Conservation (phyloP, 2,329 filamentous ascomycete genomes). For the Verticillium nonalfalfae region DNA sequence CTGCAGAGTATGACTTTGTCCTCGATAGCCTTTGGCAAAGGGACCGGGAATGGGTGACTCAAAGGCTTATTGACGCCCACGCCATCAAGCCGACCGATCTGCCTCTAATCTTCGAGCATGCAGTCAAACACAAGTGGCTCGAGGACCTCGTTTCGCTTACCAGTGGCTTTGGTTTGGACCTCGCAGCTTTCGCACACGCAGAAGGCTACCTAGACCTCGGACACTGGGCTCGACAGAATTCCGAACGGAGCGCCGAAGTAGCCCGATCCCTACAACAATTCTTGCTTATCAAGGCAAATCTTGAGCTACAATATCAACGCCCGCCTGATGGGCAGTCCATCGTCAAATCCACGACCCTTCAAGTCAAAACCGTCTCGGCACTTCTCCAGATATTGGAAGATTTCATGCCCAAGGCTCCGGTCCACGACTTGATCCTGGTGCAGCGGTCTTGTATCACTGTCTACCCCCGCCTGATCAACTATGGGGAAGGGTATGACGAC, state of each 20-base stretch:
- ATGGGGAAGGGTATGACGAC: slow-evolving; percentile 85
- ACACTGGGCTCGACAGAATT: slow-evolving; percentile 70
- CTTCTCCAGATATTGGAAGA: slow-evolving; percentile 76
- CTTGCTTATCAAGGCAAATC: slow-evolving; percentile 73
- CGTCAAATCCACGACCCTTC: slow-evolving; percentile 60
- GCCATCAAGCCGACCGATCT: slow-evolving; percentile 58
- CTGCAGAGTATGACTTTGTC: slow-evolving; percentile 78
- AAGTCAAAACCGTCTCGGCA: slow-evolving; percentile 78
- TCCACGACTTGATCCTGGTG: slow-evolving; percentile 68
- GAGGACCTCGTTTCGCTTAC: slow-evolving; percentile 71
- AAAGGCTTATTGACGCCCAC: slow-evolving; percentile 72
- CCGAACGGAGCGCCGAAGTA: slow-evolving; percentile 61
- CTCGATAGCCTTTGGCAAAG: slow-evolving; percentile 89
- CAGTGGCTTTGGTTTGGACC: slow-evolving; percentile 80
- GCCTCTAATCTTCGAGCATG: slow-evolving; percentile 50
- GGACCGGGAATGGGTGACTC: slow-evolving; percentile 79
- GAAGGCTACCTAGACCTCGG: slow-evolving; percentile 73
- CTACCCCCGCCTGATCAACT: slow-evolving; percentile 94
- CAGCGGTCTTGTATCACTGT: slow-evolving; percentile 86
- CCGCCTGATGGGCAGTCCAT: slow-evolving; percentile 53
- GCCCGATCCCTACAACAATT: slow-evolving; percentile 71
- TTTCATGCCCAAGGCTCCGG: slow-evolving; percentile 50
- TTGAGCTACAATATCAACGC: slow-evolving; percentile 71
- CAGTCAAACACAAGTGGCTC: slow-evolving; percentile 76
- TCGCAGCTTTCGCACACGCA: slow-evolving; percentile 79